These are phyloP conservation scores for Cytidiella melzeri DNA, from an alignment of 768 basidiomycete species.

Conservation along the genomic window DNA sequence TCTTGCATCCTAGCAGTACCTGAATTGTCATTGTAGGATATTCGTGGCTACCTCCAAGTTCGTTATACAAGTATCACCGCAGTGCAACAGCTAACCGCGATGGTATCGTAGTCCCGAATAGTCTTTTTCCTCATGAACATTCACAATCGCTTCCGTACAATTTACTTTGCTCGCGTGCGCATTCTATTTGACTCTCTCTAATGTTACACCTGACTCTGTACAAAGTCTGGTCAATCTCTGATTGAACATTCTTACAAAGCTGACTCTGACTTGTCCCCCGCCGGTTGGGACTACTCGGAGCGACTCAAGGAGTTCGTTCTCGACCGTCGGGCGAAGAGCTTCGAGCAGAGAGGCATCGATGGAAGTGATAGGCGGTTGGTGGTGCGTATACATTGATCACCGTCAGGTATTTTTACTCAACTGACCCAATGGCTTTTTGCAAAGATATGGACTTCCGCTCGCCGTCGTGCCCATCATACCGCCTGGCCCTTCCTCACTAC, in stretches of 20 bases:
- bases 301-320: conserved; percentile 85
- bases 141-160: conserved; percentile 86
- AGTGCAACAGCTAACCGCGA: background rate
- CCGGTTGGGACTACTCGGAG: conserved; percentile 94
- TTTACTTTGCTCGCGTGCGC: conserved; percentile 94
- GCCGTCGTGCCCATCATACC: conserved; percentile 88
- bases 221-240: conserved; percentile 92
- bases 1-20: background rate
- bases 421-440: no score
- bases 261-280: conserved; percentile 92
- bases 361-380: conserved; percentile 57
- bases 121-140: conserved; percentile 99
- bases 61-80: no score
- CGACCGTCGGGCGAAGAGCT: conserved; percentile 69
- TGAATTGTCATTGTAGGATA: conserved; percentile 40
- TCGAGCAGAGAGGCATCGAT: conserved; percentile 65
- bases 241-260: conserved; percentile 99
- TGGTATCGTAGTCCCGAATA: conserved; percentile 63
- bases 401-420: background rate
- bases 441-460: conserved; percentile 96
- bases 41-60: conserved; percentile 86
- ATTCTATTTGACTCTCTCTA: no score
- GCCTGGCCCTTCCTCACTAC: conserved; percentile 83
- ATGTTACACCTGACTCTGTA: background rate
- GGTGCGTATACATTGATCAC: conserved; percentile 34